These are phyloP conservation scores for Hemisphaericaspora xylanilytica DNA, from an alignment of 1,139 yeast genomes.

Conservation along the genomic window DNA sequence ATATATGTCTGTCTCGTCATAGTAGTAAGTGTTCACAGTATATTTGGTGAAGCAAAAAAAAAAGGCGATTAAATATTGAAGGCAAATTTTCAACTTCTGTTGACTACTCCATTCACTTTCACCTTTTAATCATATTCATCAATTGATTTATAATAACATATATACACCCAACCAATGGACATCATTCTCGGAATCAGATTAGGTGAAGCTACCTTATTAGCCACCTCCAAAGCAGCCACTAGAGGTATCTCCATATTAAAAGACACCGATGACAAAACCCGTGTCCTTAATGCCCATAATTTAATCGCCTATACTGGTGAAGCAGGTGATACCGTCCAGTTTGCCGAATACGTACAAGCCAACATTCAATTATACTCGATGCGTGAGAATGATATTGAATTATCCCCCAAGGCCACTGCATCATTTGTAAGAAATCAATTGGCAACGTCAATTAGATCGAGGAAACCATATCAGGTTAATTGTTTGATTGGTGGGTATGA, in stretches of 20 bases:
- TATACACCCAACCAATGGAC: conserved; percentile 59
- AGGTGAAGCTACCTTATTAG: conserved; percentile 75
- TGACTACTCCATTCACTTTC: neutral
- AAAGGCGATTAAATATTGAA: conserved; percentile 1
- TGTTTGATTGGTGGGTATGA: conserved; percentile 86
- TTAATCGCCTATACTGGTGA: conserved; percentile 93
- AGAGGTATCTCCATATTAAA: conserved; percentile 91
- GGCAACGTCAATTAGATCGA: conserved; percentile 81
- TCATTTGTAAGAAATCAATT: conserved; percentile 84
- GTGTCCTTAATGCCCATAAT: conserved; percentile 70
- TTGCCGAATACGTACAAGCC: conserved; percentile 92
- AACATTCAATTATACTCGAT: conserved; percentile 85
- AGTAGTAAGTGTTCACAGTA: neutral
- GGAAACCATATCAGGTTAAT: conserved; percentile 93
- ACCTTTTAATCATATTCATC: neutral
- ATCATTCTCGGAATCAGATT: conserved; percentile 84
- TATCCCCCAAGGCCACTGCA: conserved; percentile 82
- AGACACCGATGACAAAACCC: conserved; percentile 84
- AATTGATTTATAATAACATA: neutral
- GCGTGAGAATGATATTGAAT: conserved; percentile 75
- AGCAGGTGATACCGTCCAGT: conserved; percentile 96
- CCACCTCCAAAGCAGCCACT: conserved; percentile 91
- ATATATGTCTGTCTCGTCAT: too few relatives aligned
- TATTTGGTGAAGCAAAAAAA: neutral
- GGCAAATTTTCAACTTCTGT: conserved; percentile 1